These are phyloP conservation scores for Colletotrichum viniferum DNA, from an alignment of 2,329 filamentous ascomycete species.

Conservation along the genomic window DNA sequence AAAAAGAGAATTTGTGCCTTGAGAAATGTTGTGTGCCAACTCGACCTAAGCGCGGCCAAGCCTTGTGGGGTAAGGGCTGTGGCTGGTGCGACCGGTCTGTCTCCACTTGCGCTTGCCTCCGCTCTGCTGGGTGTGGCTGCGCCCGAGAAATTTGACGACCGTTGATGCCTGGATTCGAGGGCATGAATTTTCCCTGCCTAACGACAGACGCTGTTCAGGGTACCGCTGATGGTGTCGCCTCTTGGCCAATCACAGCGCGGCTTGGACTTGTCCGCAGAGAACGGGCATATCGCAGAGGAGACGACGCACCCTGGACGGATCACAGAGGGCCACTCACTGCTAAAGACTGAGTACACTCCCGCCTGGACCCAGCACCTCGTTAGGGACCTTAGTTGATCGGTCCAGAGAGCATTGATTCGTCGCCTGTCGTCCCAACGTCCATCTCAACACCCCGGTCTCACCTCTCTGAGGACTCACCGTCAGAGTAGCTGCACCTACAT, in stretches of 20 bases:
- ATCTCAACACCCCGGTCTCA: background rate
- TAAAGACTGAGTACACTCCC: background rate
- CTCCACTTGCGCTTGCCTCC: background rate
- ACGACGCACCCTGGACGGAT: background rate
- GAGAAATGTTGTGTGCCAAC: conserved; percentile 7
- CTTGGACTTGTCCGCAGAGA: background rate
- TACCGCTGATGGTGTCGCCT: background rate
- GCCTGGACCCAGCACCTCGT: too few species aligned
- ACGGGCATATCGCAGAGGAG: background rate
- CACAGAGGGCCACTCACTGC: background rate
- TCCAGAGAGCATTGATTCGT: background rate
- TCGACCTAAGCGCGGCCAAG: background rate
- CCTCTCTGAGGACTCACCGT: background rate
- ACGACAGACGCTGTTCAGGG: background rate
- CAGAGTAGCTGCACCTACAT: background rate
- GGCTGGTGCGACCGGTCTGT: background rate
- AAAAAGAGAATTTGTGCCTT: conserved; percentile 15
- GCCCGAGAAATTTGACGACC: background rate
- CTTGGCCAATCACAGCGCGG: conserved; percentile 7
- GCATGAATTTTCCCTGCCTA: background rate
- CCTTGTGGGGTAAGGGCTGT: background rate
- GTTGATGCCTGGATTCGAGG: background rate
- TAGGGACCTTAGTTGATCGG: background rate
- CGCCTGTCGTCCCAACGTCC: background rate
- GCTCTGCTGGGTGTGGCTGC: background rate